Percentiles rank a stretch among this genome's conserved stretches.
Evolutionary conservation across 2,329 filamentous ascomycete genomes (phyloP).

Genomic region (Neofusicoccum kwambonambiense): DNA sequence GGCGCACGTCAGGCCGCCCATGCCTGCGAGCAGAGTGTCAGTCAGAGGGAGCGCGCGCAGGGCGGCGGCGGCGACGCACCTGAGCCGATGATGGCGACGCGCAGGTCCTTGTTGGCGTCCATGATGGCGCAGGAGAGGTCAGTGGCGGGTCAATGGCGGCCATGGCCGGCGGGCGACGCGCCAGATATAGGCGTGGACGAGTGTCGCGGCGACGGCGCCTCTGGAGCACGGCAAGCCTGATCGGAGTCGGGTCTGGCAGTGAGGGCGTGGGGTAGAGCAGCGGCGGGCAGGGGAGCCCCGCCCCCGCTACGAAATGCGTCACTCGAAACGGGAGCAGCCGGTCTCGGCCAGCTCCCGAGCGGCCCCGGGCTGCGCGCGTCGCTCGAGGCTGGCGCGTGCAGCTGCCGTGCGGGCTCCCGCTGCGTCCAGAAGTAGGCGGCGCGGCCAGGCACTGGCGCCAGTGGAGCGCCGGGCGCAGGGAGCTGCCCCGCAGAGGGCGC

Average conservation of each 20-base stretch:
- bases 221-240: background rate
- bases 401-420: background rate
- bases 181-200: background rate
- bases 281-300: background rate
- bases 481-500: background rate
- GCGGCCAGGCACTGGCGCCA: background rate
- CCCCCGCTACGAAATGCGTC: background rate
- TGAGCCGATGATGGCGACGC: constrained; percentile 15
- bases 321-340: constrained; percentile 5
- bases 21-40: constrained; percentile 51
- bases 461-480: background rate
- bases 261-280: background rate
- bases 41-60: background rate
- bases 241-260: background rate
- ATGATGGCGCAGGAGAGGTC: background rate
- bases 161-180: constrained; percentile 1
- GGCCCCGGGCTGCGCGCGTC: background rate
- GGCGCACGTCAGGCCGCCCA: constrained; percentile 73
- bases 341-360: background rate
- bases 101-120: constrained; percentile 14
- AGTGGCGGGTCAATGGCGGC: background rate
- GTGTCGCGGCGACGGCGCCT: background rate
- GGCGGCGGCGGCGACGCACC: background rate
- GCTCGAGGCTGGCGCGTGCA: background rate
- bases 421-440: background rate